These are phyloP conservation scores for Sporothrix protearum DNA, from an alignment of 2,329 filamentous ascomycete genomes.

Conservation along the genomic window DNA sequence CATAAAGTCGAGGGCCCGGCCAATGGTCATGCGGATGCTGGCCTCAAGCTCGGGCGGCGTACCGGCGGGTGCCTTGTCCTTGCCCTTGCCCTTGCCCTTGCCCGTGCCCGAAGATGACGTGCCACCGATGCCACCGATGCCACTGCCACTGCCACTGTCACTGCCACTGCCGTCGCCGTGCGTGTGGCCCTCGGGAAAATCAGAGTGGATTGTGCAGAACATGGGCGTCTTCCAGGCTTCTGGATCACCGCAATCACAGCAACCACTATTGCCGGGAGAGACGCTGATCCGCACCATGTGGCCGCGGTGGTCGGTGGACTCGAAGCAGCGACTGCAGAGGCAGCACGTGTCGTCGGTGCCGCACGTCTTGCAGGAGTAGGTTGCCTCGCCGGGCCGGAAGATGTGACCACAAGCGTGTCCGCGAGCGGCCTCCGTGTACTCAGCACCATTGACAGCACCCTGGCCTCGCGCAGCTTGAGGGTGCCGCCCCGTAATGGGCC, in stretches of 20 bases:
- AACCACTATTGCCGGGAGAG: conserved; percentile 31
- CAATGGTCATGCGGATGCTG: conserved; percentile 80
- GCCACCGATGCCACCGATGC: no score
- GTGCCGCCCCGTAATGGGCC: conserved; percentile 58
- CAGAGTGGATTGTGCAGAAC: conserved; percentile 89
- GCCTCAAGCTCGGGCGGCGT: conserved; percentile 72
- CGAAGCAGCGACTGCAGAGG: conserved; percentile 89
- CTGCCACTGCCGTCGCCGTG: neutral
- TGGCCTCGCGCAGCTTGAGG: conserved; percentile 85
- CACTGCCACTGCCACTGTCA: no score
- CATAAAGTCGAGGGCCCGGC: conserved; percentile 84
- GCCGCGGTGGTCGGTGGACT: conserved; percentile 88
- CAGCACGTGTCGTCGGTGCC: conserved; percentile 93
- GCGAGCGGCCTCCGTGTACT: conserved; percentile 87
- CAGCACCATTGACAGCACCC: conserved; percentile 86
- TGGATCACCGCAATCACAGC: conserved; percentile 93
- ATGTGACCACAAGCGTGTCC: conserved; percentile 97
- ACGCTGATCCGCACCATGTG: conserved; percentile 80
- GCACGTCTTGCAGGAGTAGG: conserved; percentile 91
- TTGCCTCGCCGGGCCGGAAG: conserved; percentile 89
- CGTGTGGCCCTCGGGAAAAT: conserved; percentile 37
- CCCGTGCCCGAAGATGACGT: no score
- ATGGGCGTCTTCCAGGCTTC: conserved; percentile 90
- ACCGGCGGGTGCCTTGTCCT: conserved; percentile 56
- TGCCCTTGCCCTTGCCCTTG: conserved; percentile 46